Conservation (phyloP, 2,329 filamentous ascomycete species). For the Lasiodiplodia sp. region DNA sequence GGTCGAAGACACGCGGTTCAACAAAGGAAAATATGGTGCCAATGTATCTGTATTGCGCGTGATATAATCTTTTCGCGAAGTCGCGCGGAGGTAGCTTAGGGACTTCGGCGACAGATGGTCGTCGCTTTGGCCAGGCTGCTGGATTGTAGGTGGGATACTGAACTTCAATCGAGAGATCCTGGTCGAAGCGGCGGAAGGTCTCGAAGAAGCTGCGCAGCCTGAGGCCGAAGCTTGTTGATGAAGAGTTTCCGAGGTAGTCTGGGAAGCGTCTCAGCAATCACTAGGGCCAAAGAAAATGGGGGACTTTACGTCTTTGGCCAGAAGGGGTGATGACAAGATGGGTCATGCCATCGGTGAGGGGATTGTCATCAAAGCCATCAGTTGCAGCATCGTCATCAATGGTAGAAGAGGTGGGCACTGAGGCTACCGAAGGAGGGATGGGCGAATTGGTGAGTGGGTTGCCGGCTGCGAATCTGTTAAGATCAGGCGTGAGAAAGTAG, state of each 20-base stretch:
- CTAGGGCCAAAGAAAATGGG: background rate
- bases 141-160: conserved; percentile 43
- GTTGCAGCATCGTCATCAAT: conserved; percentile 1
- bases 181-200: conserved; percentile 41
- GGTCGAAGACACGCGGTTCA: conserved; percentile 57
- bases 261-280: background rate
- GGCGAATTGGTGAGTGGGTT: background rate
- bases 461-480: conserved; percentile 2
- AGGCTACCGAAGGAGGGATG: background rate
- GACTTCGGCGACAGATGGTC: conserved; percentile 39
- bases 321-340: conserved; percentile 30
- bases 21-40: conserved; percentile 65
- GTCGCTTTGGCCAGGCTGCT: conserved; percentile 46
- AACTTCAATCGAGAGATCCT: conserved; percentile 42
- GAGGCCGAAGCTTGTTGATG: conserved; percentile 36
- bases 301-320: conserved; percentile 22
- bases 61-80: conserved; percentile 59
- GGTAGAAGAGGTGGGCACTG: conserved; percentile 4
- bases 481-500: background rate
- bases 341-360: conserved; percentile 28
- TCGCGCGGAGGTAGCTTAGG: conserved; percentile 57
- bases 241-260: conserved; percentile 39
- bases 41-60: conserved; percentile 63
- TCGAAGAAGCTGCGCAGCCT: conserved; percentile 37
- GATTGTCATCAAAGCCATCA: conserved; percentile 25